Evolutionary conservation across 2,329 filamentous ascomycete genomes (phyloP).

Genomic region (Leptographium lundbergii): DNA sequence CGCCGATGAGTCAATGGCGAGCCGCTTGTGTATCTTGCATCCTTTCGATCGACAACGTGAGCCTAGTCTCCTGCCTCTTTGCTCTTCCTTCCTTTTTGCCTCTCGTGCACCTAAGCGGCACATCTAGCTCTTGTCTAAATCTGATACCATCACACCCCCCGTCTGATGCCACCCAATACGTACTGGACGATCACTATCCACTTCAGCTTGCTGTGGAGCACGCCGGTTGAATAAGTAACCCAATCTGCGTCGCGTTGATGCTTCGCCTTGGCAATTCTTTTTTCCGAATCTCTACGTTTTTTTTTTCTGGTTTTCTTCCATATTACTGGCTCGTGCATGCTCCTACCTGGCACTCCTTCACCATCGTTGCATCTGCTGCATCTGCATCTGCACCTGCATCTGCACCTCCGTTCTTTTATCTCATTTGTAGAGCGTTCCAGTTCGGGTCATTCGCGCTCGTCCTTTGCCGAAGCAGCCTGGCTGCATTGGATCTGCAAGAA

Average conservation of each 20-base stretch:
- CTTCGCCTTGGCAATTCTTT: neutral
- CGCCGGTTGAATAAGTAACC: neutral
- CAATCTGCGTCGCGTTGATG: neutral
- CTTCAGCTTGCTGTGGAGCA: neutral
- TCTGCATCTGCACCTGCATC: neutral
- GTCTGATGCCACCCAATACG: too few species aligned
- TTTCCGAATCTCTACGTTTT: neutral
- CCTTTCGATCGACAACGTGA: neutral
- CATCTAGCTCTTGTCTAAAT: neutral
- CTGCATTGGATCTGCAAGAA: neutral
- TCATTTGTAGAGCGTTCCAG: neutral
- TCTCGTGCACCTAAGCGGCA: neutral
- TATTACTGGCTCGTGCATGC: neutral
- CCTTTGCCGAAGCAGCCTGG: neutral
- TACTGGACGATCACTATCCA: neutral
- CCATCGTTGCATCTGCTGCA: neutral
- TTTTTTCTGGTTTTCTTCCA: neutral
- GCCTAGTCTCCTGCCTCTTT: neutral
- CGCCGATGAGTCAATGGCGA: neutral
- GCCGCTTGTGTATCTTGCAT: neutral
- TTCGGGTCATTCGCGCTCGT: too few species aligned
- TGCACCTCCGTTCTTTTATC: neutral
- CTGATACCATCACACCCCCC: neutral
- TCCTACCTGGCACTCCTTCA: neutral
- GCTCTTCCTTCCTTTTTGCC: neutral